A percentile compares a stretch with the other conserved stretches of the same genome.
Evolutionary conservation across 2,329 filamentous ascomycete genomes (phyloP).

Genomic region (Fusarium camptoceras): DNA sequence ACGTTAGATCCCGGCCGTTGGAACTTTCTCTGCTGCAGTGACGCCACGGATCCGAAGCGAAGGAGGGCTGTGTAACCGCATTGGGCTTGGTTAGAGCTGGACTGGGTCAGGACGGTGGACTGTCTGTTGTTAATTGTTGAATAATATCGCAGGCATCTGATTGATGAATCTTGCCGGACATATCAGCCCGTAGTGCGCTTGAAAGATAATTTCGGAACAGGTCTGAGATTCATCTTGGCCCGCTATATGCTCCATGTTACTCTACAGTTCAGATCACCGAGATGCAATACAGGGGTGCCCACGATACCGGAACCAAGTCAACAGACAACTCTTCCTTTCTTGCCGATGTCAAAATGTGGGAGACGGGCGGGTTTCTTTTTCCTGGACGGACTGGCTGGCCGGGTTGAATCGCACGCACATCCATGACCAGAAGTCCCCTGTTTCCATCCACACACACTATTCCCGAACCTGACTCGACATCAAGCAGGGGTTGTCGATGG

Average conservation of each 20-base stretch:
- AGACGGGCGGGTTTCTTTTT: slow-evolving; percentile 17
- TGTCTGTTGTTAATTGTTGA: neutral
- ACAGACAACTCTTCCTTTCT: neutral
- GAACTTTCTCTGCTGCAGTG: slow-evolving; percentile 14
- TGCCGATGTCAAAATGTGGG: slow-evolving; percentile 13
- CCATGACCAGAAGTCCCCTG: slow-evolving; percentile 4
- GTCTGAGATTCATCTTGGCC: slow-evolving; percentile 1
- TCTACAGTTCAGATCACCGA: neutral
- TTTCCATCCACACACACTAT: slow-evolving; percentile 25
- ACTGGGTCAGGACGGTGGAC: neutral
- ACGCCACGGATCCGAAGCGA: slow-evolving; percentile 28
- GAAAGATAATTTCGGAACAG: neutral
- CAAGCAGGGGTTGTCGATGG: slow-evolving; percentile 24
- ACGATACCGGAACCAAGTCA: slow-evolving; percentile 9
- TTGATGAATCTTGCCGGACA: slow-evolving; percentile 13
- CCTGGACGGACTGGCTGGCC: neutral
- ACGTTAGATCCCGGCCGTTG: slow-evolving; percentile 40
- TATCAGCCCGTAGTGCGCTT: slow-evolving; percentile 19
- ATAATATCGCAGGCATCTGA: neutral
- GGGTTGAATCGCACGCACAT: slow-evolving; percentile 1
- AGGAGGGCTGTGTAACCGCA: slow-evolving; percentile 14
- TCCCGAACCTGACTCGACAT: slow-evolving; percentile 39
- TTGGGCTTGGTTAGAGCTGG: slow-evolving; percentile 7
- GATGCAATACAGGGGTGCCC: neutral
- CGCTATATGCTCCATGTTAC: neutral